Evolutionary conservation across 768 basidiomycete species (phyloP).

Genomic region (Dacryopinax spathularia): DNA sequence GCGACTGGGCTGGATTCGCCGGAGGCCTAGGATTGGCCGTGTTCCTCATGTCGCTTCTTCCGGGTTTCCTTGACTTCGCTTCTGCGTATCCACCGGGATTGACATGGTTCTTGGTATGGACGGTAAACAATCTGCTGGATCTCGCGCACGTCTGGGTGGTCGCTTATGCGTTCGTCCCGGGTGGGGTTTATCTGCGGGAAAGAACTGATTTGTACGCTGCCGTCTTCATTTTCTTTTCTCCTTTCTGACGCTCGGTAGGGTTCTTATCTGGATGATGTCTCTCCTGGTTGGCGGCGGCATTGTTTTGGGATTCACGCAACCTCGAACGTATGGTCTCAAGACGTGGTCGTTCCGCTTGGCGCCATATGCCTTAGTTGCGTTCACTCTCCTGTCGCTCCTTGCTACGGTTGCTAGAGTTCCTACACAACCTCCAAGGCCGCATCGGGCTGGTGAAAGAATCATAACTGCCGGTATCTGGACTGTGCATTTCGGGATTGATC

Average conservation of each 20-base stretch:
- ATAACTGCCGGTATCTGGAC: slow-evolving; percentile 82
- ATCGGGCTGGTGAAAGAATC: slow-evolving; percentile 49
- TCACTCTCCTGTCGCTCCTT: slow-evolving; percentile 37
- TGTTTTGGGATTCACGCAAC: neutral
- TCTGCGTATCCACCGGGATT: slow-evolving; percentile 31
- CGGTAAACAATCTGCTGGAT: slow-evolving; percentile 46
- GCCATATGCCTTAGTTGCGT: slow-evolving; percentile 5
- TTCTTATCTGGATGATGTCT: slow-evolving; percentile 38
- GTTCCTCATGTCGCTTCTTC: slow-evolving; percentile 52
- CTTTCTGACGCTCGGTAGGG: slow-evolving; percentile 30
- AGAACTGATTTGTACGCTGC: slow-evolving; percentile 50
- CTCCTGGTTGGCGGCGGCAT: neutral
- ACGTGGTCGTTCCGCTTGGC: neutral
- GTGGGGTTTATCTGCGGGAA: slow-evolving; percentile 60
- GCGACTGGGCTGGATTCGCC: slow-evolving; percentile 54
- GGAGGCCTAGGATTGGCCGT: slow-evolving; percentile 45
- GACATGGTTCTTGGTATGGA: slow-evolving; percentile 43
- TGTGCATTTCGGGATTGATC: slow-evolving; percentile 74
- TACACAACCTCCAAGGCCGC: slow-evolving; percentile 35
- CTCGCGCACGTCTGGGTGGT: slow-evolving; percentile 69
- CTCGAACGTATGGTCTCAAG: neutral
- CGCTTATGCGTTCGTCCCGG: slow-evolving; percentile 83
- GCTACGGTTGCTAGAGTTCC: slow-evolving; percentile 45
- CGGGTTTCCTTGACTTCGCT: slow-evolving; percentile 37
- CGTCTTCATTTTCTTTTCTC: neutral